Conservation (phyloP, 2,329 filamentous ascomycete species). For the Phialocephala sp. region DNA sequence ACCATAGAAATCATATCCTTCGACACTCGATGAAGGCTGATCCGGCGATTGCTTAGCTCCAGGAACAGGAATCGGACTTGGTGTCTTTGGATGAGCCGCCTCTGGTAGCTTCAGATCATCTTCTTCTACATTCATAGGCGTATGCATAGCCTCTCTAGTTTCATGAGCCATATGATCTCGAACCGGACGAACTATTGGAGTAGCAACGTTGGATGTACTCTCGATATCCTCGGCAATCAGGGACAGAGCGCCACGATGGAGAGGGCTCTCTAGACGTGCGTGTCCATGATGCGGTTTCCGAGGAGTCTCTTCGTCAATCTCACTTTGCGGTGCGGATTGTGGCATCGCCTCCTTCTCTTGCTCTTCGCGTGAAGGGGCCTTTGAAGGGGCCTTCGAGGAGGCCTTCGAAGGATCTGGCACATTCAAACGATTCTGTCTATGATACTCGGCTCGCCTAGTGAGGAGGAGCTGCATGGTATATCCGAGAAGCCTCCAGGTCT, state of each 20-base stretch:
- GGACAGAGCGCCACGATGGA: slow-evolving; percentile 29
- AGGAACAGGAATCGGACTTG: slow-evolving; percentile 39
- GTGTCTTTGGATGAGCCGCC: slow-evolving; percentile 32
- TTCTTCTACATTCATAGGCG: slow-evolving; percentile 41
- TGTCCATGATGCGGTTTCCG: slow-evolving; percentile 27
- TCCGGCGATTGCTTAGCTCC: slow-evolving; percentile 29
- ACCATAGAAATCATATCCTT: slow-evolving; percentile 71
- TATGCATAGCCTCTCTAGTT: slow-evolving; percentile 35
- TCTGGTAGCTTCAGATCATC: slow-evolving; percentile 39
- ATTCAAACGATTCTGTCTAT: slow-evolving; percentile 55
- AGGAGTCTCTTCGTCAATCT: slow-evolving; percentile 36
- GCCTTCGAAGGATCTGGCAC: slow-evolving; percentile 23
- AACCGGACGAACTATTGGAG: slow-evolving; percentile 61
- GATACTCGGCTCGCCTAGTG: slow-evolving; percentile 60
- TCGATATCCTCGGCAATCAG: slow-evolving; percentile 54
- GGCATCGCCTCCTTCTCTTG: slow-evolving; percentile 30
- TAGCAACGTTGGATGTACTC: slow-evolving; percentile 67
- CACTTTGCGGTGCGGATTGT: slow-evolving; percentile 18
- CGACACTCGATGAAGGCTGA: slow-evolving; percentile 42
- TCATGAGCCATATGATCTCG: slow-evolving; percentile 40
- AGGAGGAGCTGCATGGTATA: slow-evolving; percentile 62
- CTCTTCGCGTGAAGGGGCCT: slow-evolving; percentile 39
- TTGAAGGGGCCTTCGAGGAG: slow-evolving; percentile 9
- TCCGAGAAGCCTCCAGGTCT: slow-evolving; percentile 67
- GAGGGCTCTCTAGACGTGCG: slow-evolving; percentile 26